Conservation (phyloP, 495 filamentous ascomycete genomes). For the Evansstolkia leycettana region DNA sequence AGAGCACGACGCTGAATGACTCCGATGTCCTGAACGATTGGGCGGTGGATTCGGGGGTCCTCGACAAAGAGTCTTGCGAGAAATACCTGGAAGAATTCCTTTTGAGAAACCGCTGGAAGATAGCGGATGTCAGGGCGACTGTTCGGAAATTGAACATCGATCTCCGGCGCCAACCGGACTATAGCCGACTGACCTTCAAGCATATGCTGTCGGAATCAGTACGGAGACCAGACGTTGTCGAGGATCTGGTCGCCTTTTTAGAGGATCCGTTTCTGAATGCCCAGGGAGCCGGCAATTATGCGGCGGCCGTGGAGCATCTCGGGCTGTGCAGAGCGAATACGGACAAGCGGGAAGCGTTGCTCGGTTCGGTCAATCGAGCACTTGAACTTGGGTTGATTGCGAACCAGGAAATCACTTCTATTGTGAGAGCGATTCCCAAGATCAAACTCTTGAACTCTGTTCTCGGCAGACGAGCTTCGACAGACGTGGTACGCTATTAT, state of each 20-base stretch:
- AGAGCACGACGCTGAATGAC: slow-evolving; percentile 11
- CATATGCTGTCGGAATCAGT: slow-evolving; percentile 15
- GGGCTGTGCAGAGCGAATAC: slow-evolving; percentile 4
- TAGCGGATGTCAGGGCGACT: slow-evolving; percentile 17
- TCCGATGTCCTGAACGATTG: slow-evolving; percentile 1
- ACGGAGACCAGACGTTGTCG: slow-evolving; percentile 1
- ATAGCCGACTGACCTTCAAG: slow-evolving; percentile 29
- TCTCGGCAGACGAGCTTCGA: slow-evolving; percentile 1
- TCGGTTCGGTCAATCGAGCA: slow-evolving; percentile 20
- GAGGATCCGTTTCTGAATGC: slow-evolving; percentile 31
- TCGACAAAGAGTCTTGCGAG: slow-evolving; percentile 2
- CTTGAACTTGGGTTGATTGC: slow-evolving; percentile 27
- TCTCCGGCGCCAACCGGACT: slow-evolving; percentile 24
- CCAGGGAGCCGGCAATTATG: slow-evolving; percentile 27
- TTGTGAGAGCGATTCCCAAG: slow-evolving; percentile 15
- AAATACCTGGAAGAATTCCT: slow-evolving; percentile 3
- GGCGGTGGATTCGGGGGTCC: not conserved
- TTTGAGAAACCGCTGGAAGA: slow-evolving; percentile 10
- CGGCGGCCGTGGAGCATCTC: slow-evolving; percentile 14
- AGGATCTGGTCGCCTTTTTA: slow-evolving; percentile 26
- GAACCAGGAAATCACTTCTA: slow-evolving; percentile 20
- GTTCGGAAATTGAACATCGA: slow-evolving; percentile 20
- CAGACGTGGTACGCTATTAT: slow-evolving; percentile 11
- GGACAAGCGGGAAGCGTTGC: slow-evolving; percentile 7
- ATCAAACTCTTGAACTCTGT: not conserved